Base-by-base conservation (phyloP, 352 stramenopile species). In the Blastocystis sp. region DNA sequence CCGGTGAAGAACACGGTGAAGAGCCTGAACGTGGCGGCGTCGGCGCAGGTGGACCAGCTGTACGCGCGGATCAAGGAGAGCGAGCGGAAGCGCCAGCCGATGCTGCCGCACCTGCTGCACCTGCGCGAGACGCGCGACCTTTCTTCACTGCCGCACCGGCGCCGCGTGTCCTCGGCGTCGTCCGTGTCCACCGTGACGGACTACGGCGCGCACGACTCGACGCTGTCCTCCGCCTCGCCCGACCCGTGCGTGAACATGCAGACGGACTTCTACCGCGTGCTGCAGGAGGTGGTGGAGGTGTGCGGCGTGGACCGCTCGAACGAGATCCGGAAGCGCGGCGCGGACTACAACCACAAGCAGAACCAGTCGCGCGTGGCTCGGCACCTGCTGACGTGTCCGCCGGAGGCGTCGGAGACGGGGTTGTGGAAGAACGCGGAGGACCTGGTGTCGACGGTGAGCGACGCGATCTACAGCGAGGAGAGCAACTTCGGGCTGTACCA, bases 391-490 rank as follows among this genome's bases (percentile, higher is more conserved):
- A 33, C 63, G 33, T 6, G n/a, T n/a, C n/a, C 16, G 16, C 24
- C 16, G 16, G 66, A 45, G 35, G 29, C 31, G 37, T 10, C 9
- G 0, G 59, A 65, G 59, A 21, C 4, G 9, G 19, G 9, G 26
- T n/a, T 77, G 16, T 77, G 66, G 66, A 31, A 77, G n/a, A 77
- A 77, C 45, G 66, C 66, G 37, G 50, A 50, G 33, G 66, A 77
- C 24, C 50, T 59, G 31, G 29, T 77, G 33, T 55, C 29, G 2
- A 33, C 16, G 21, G 16, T 71, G 13, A 71, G 31, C 21, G 21
- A 35, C 16, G 12, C 10, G 63, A 16, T 55, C 6, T 55, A 55
- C 45, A 16, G 19, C n/a, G 29, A 21, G 1, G 35, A 77, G 24
- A 35, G 50, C 31, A 55, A 31, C n/a, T n/a, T 29, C n/a, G 24